These are phyloP conservation scores for Saccharomycopsis capsularis DNA, from an alignment of 805 yeast species.

Conservation along the genomic window DNA sequence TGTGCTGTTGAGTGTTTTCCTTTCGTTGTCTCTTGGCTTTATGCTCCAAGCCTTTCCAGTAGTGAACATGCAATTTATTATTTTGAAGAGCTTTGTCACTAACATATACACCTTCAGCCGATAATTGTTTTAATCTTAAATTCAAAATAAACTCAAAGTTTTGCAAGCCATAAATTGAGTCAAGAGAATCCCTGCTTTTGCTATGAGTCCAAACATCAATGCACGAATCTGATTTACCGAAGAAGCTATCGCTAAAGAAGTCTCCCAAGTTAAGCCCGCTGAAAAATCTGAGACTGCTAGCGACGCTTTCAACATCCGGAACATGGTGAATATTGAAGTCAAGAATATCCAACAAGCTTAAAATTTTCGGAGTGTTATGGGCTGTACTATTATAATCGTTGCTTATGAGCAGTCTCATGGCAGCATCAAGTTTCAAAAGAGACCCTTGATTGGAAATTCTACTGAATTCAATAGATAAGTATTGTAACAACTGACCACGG, in stretches of 20 bases:
- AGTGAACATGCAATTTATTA: background rate
- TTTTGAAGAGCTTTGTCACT: slow-evolving; percentile 6
- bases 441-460: slow-evolving; percentile 40
- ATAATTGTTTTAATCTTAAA: slow-evolving; percentile 5
- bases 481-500: slow-evolving; percentile 55
- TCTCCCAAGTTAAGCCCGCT: too few relatives aligned
- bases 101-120: slow-evolving; percentile 2
- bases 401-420: slow-evolving; percentile 47
- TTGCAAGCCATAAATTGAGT: background rate
- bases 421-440: slow-evolving; percentile 43
- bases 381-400: slow-evolving; percentile 33
- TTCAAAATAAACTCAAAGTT: slow-evolving; percentile 7
- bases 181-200: background rate
- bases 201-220: slow-evolving; percentile 33
- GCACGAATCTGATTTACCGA: too few relatives aligned
- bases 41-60: background rate
- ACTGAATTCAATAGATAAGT: slow-evolving; percentile 69
- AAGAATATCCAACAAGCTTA: slow-evolving; percentile 64
- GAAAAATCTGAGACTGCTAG: slow-evolving; percentile 27
- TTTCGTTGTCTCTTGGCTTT: slow-evolving; percentile 1
- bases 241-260: too few relatives aligned
- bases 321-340: slow-evolving; percentile 45
- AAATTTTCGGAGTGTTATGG: slow-evolving; percentile 59
- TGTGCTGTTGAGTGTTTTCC: too few relatives aligned
- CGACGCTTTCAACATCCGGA: slow-evolving; percentile 26